These are phyloP conservation scores for Saccharata proteae DNA, from an alignment of 2,329 filamentous ascomycete genomes.

Conservation along the genomic window DNA sequence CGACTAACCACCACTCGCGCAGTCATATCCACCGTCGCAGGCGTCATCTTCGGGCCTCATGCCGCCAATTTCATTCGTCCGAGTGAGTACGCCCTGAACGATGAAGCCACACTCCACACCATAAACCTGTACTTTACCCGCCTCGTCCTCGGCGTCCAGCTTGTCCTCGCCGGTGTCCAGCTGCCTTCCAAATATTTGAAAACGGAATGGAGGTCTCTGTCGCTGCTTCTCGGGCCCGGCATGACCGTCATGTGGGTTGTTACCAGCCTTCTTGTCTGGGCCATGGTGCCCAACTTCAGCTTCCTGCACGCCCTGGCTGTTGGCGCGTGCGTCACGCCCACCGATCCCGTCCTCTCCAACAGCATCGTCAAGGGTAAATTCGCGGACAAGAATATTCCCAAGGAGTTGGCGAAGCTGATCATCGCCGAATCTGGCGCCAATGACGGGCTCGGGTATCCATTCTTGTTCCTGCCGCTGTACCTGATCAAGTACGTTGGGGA, in stretches of 20 bases:
- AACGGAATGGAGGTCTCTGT: constrained; percentile 65
- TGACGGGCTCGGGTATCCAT: constrained; percentile 80
- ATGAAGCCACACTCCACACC: constrained; percentile 47
- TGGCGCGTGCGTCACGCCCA: constrained; percentile 81
- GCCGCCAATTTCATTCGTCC: constrained; percentile 64
- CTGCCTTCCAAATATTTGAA: constrained; percentile 71
- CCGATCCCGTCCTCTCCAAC: constrained; percentile 77
- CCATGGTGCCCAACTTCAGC: constrained; percentile 54
- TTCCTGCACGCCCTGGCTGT: constrained; percentile 72
- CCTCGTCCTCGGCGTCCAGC: constrained; percentile 78
- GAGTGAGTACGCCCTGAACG: constrained; percentile 54
- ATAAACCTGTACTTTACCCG: constrained; percentile 78
- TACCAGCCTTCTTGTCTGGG: constrained; percentile 71
- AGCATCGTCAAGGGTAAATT: constrained; percentile 90
- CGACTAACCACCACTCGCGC: too few species aligned
- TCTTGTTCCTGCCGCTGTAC: constrained; percentile 74
- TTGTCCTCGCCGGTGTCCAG: constrained; percentile 80
- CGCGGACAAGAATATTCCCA: constrained; percentile 79
- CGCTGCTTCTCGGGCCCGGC: constrained; percentile 65
- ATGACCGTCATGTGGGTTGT: constrained; percentile 81
- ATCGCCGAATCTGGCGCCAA: constrained; percentile 70
- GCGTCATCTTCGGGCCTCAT: constrained; percentile 65
- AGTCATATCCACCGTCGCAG: constrained; percentile 77
- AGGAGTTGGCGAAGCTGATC: constrained; percentile 59
- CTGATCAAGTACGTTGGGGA: constrained; percentile 63